Conservation (phyloP, 768 basidiomycete genomes). For the Tylopilus vinaceipallidus region DNA sequence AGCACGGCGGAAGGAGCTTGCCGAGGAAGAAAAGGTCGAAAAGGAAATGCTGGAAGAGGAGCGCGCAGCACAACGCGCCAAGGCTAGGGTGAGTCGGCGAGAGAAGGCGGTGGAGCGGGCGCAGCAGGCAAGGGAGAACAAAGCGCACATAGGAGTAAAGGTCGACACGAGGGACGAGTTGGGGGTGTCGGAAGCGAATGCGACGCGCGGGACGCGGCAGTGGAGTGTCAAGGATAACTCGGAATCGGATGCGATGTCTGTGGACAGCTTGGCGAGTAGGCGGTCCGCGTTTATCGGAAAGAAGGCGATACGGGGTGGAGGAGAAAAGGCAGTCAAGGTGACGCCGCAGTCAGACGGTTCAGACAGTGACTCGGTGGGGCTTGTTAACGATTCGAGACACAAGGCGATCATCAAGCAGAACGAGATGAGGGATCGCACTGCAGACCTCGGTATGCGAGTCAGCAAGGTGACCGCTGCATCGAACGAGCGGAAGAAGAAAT, state of each 20-base stretch:
- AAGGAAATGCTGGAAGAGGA: conserved; percentile 25
- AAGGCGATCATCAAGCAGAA: neutral
- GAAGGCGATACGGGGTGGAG: neutral
- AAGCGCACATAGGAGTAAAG: neutral
- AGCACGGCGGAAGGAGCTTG: conserved; percentile 39
- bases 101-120: conserved; percentile 26
- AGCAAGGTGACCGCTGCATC: neutral
- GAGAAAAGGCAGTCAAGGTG: neutral
- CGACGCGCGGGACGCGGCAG: conserved; percentile 5
- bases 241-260: conserved; percentile 31
- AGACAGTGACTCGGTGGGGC: conserved; percentile 4
- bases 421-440: neutral
- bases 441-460: neutral
- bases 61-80: conserved; percentile 22
- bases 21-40: conserved; percentile 39
- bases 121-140: conserved; percentile 8
- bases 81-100: conserved; percentile 14
- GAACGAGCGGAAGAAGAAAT: neutral
- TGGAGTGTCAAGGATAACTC: conserved; percentile 2
- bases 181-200: conserved; percentile 12
- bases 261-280: conserved; percentile 20
- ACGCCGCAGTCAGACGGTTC: neutral
- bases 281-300: conserved; percentile 7
- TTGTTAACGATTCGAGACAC: neutral
- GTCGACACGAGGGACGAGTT: neutral